Percentiles rank a stretch among this genome's conserved stretches.
These are phyloP conservation scores for Teunomyces funiuensis DNA, from an alignment of 805 yeast genomes.

Conservation along the genomic window DNA sequence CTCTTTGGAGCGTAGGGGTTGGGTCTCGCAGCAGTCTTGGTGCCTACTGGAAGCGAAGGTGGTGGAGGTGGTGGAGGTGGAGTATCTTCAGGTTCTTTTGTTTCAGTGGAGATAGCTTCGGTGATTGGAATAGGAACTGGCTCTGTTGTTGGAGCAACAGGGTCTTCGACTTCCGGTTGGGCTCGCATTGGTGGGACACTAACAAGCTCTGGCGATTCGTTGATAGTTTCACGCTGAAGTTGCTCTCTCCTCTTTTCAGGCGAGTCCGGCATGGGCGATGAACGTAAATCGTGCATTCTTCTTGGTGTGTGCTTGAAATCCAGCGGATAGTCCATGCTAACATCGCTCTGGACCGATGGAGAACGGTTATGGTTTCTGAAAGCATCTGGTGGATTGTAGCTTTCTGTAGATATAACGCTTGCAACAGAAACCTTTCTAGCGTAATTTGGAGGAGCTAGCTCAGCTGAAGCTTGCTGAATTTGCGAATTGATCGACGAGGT, in stretches of 20 bases:
- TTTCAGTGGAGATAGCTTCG: no score
- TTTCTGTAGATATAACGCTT: conserved; percentile 20
- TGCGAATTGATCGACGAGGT: conserved; percentile 21
- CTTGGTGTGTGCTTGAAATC: conserved; percentile 21
- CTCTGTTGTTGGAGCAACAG: no score
- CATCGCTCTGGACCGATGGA: conserved; percentile 33
- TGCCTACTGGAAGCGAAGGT: conserved; percentile 11
- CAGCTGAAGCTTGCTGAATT: background rate
- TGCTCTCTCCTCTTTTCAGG: conserved; percentile 7
- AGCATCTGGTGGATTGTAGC: conserved; percentile 14
- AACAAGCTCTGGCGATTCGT: conserved; percentile 14
- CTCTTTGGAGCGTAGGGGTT: conserved; percentile 42
- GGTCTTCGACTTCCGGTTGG: background rate
- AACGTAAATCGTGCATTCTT: background rate
- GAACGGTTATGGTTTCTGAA: conserved; percentile 20
- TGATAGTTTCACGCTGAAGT: conserved; percentile 11
- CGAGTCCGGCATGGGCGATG: background rate
- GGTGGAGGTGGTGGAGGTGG: conserved; percentile 14
- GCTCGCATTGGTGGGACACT: background rate
- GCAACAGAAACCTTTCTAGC: conserved; percentile 22
- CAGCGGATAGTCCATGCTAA: conserved; percentile 30
- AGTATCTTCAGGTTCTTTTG: background rate
- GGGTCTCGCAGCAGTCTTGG: conserved; percentile 9
- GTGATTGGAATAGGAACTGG: no score
- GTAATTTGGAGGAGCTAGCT: conserved; percentile 4